phyloP scores from a whole-genome alignment of 257 asterid species.

The Voacanga thouarsii region DNA sequence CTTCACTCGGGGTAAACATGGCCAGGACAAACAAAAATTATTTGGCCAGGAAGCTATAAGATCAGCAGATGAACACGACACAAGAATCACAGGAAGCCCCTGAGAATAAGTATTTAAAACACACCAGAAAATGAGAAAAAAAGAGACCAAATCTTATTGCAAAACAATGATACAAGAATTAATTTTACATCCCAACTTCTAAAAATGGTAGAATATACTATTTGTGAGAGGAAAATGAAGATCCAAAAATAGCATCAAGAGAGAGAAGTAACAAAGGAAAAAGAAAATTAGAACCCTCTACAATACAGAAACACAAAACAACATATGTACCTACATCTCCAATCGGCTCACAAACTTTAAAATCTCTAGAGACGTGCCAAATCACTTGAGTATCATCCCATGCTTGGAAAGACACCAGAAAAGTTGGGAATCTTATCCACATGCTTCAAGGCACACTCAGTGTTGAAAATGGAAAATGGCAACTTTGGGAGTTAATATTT shows the following conservation, averaged over 20 bases:
- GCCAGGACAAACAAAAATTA: neutral
- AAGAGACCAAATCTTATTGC: constrained; percentile 10
- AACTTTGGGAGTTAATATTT: too few species aligned
- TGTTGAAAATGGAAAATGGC: too few species aligned
- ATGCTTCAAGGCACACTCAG: constrained; percentile 74
- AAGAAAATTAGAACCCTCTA: constrained; percentile 21
- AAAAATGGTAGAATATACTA: constrained; percentile 5
- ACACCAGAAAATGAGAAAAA: neutral
- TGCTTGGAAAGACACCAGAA: constrained; percentile 73
- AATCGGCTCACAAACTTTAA: constrained; percentile 2
- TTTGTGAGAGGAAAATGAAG: neutral
- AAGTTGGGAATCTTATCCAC: constrained; percentile 86
- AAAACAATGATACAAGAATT: constrained; percentile 12
- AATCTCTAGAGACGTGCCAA: neutral
- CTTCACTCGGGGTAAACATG: too few species aligned
- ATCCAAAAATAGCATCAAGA: constrained; percentile 10
- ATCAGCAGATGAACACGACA: constrained; percentile 1
- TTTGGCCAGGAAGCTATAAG: neutral
- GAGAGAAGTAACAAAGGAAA: neutral
- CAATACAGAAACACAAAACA: constrained; percentile 13
- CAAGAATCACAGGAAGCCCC: neutral
- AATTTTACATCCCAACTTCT: constrained; percentile 16
- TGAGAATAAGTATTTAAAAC: neutral
- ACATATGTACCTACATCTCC: constrained; percentile 40
- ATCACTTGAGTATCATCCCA: constrained; percentile 22